These are phyloP conservation scores for Rhododendron ovatum DNA, from an alignment of 148 eudicot species.

Conservation along the genomic window DNA sequence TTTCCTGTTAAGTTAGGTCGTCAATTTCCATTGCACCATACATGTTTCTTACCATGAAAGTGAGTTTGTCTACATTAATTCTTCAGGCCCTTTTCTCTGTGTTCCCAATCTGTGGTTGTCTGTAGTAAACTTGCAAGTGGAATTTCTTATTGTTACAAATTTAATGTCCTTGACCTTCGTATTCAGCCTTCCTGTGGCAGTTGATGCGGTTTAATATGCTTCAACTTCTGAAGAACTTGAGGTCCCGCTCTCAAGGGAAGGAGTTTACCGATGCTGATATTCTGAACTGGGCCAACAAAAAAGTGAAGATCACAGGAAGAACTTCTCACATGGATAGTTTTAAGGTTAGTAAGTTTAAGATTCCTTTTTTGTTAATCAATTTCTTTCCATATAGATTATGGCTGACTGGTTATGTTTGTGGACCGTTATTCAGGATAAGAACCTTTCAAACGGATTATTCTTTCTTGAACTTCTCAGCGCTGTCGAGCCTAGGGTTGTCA, in stretches of 20 bases:
- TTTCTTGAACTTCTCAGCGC: slow-evolving; percentile 96
- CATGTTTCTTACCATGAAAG: neutral
- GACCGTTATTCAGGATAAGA: slow-evolving; percentile 59
- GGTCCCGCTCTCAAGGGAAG: slow-evolving; percentile 72
- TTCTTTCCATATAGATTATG: neutral
- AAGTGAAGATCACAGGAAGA: slow-evolving; percentile 78
- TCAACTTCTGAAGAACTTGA: slow-evolving; percentile 79
- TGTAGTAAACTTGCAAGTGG: neutral
- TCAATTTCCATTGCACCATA: neutral
- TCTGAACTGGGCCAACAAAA: slow-evolving; percentile 76
- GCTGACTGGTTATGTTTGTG: neutral
- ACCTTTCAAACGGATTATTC: slow-evolving; percentile 75
- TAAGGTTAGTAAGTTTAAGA: slow-evolving; percentile 41
- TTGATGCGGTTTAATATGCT: slow-evolving; percentile 95
- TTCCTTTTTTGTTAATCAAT: neutral
- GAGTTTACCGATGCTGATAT: slow-evolving; percentile 84
- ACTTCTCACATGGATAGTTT: slow-evolving; percentile 75
- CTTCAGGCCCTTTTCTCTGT: neutral
- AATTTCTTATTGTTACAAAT: neutral
- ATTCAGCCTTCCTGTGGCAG: slow-evolving; percentile 89
- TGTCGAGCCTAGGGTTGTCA: slow-evolving; percentile 88
- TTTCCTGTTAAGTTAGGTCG: neutral
- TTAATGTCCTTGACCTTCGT: slow-evolving; percentile 5
- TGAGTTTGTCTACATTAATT: neutral
- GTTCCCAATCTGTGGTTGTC: neutral